A percentile compares a stretch with the other conserved stretches of the same genome.
These are phyloP conservation scores for Gigaspora rosea DNA, from an alignment of 192 early-diverging fungal genomes.

Conservation along the genomic window DNA sequence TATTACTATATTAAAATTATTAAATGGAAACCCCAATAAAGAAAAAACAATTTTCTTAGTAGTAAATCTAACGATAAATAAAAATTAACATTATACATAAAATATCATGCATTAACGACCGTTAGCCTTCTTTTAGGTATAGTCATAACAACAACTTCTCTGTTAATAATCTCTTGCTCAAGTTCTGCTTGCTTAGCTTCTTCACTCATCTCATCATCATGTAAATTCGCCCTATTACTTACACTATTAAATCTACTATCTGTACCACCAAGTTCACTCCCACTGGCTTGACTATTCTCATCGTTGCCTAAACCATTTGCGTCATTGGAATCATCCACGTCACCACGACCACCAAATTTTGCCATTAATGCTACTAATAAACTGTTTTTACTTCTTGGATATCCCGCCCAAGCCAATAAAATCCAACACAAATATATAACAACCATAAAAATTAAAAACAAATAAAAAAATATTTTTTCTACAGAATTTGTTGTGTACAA, in stretches of 20 bases:
- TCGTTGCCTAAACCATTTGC: neutral
- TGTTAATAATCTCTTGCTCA: slow-evolving; percentile 18
- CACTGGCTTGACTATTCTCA: neutral
- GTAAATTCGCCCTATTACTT: neutral
- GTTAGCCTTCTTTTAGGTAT: slow-evolving; percentile 30
- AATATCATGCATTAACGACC: slow-evolving; percentile 1
- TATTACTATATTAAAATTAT: too few relatives aligned
- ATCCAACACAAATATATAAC: slow-evolving; percentile 26
- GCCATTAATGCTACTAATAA: slow-evolving; percentile 1
- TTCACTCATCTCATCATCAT: slow-evolving; percentile 10
- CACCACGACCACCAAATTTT: slow-evolving; percentile 8
- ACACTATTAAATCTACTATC: neutral
- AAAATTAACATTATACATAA: too few relatives aligned
- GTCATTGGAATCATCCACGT: neutral
- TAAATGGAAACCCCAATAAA: too few relatives aligned
- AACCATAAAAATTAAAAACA: slow-evolving; percentile 9
- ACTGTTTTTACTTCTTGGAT: slow-evolving; percentile 14
- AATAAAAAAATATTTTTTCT: neutral
- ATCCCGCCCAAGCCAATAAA: slow-evolving; percentile 2
- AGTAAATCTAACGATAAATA: too few relatives aligned
- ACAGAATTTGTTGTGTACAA: neutral
- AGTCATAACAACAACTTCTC: slow-evolving; percentile 30
- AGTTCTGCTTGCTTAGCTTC: slow-evolving; percentile 16
- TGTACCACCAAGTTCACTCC: neutral
- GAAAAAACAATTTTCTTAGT: too few relatives aligned